Evolutionary conservation across 2,329 filamentous ascomycete genomes (phyloP), one percentile per base, ranked within the genome.

Genomic region (Colletotrichum costaricense): DNA sequence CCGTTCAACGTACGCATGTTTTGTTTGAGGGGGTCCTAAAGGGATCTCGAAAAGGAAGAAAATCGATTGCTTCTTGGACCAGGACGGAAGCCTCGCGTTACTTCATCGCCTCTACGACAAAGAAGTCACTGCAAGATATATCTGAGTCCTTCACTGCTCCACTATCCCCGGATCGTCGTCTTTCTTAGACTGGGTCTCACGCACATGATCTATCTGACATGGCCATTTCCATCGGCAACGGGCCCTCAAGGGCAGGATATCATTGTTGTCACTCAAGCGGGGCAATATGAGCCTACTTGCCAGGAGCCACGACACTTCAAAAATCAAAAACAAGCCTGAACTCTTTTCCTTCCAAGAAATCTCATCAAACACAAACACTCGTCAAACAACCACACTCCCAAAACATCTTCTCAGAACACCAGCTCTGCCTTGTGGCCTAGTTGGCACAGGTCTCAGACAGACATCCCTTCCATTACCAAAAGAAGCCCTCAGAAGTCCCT

Each of bases 391-490:
- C n/a, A n/a, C n/a, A 52, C 22, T 28, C 16, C 55, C 24, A 22
- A 49, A 49, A 49, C 19, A 19, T 19, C 16, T 6, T 19, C 38
- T 42, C 38, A 19, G 38, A 42, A 42, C 46, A 62, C n/a, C 35
- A 33, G 49, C 12, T 56, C 62, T 58, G n/a, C 28, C 33, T 24
- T 52, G 16, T 38, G 55, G 55, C 49, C 71, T 46, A 54, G 67
- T 56, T 33, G 67, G 16, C 46, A 35, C 22, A 24, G 55, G 55
- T 73, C 71, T 73, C 56, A 73, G 56, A 73, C 67, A 71, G 56
- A 73, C 67, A 71, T 66, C 67, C 67, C 67, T 73, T 49, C 56
- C 55, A 56, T 63, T 58, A 56, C 52, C 66, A 57, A 56, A 46
- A 62, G 28, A 38, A 62, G 46, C 60, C 66, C 58, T n/a, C 60